Conservation (phyloP, 495 filamentous ascomycete genomes). For the Hypoxylon fuscum region DNA sequence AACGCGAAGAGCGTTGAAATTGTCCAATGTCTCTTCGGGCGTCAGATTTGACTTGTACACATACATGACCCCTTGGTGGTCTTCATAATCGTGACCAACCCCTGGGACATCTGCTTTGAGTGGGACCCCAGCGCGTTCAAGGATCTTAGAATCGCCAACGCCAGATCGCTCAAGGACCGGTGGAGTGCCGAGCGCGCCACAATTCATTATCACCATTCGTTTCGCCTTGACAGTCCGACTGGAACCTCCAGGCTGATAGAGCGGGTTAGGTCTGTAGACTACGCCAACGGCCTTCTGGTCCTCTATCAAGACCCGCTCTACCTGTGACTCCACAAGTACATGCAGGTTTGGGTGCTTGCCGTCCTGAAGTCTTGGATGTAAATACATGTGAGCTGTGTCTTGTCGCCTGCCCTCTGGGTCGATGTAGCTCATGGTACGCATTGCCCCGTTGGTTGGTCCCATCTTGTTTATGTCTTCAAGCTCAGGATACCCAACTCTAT, state of each 20-base stretch:
- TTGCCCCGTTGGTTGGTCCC: constrained; percentile 28
- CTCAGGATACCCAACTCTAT: constrained; percentile 31
- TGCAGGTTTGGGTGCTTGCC: constrained; percentile 56
- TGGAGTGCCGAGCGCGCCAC: constrained; percentile 60
- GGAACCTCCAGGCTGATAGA: constrained; percentile 7
- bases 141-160: constrained; percentile 51
- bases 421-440: constrained; percentile 33
- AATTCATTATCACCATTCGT: constrained; percentile 62
- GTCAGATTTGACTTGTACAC: constrained; percentile 43
- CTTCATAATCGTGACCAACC: constrained; percentile 51
- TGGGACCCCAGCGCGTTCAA: constrained; percentile 34
- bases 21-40: constrained; percentile 47
- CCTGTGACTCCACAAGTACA: constrained; percentile 58
- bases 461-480: constrained; percentile 33
- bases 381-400: constrained; percentile 51
- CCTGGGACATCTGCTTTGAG: constrained; percentile 45
- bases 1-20: constrained; percentile 23
- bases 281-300: constrained; percentile 54
- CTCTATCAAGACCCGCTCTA: constrained; percentile 57
- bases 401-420: constrained; percentile 43
- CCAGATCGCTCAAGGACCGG: constrained; percentile 65
- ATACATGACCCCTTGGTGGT: constrained; percentile 51
- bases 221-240: constrained; percentile 50
- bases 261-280: constrained; percentile 49
- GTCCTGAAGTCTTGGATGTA: constrained; percentile 53